Evolutionary conservation across 192 early-diverging fungal genomes (phyloP).

Genomic region (Funneliformis mosseae): DNA sequence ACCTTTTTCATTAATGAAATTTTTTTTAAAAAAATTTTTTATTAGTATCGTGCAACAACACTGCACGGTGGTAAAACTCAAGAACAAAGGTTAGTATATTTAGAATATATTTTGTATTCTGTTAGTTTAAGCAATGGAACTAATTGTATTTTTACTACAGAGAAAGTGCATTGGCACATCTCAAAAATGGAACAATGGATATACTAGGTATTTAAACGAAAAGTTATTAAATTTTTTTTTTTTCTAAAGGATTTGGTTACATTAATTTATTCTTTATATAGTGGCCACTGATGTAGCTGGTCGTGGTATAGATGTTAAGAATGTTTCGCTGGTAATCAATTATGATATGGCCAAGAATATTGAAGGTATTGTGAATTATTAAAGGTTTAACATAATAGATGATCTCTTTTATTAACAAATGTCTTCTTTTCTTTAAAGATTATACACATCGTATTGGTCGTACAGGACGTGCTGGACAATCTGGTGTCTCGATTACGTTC

Average conservation of each 20-base stretch:
- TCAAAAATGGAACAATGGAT: conserved; percentile 81
- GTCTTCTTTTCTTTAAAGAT: conserved; percentile 47
- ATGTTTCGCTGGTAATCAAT: conserved; percentile 95
- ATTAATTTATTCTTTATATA: background rate
- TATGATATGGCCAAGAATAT: conserved; percentile 99
- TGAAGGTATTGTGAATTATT: conserved; percentile 61
- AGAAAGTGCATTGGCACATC: conserved; percentile 78
- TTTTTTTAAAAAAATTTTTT: background rate
- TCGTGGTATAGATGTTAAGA: conserved; percentile 98
- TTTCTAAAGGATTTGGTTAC: too few relatives aligned
- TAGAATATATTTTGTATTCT: background rate
- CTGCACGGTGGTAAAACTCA: conserved; percentile 97
- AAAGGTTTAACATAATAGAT: conserved; percentile 6
- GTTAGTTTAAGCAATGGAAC: background rate
- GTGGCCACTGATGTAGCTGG: conserved; percentile 99
- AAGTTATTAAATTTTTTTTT: background rate
- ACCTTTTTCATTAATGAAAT: background rate
- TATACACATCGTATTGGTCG: conserved; percentile 99
- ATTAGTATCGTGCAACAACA: conserved; percentile 66
- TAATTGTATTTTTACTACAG: conserved; percentile 38
- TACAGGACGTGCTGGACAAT: conserved; percentile 95
- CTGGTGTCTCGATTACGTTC: conserved; percentile 90
- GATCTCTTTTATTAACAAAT: background rate
- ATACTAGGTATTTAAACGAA: conserved; percentile 55
- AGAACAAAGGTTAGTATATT: conserved; percentile 70